phyloP scores from a whole-genome alignment of 768 basidiomycete species.

The Guyanaporus albipodus region DNA sequence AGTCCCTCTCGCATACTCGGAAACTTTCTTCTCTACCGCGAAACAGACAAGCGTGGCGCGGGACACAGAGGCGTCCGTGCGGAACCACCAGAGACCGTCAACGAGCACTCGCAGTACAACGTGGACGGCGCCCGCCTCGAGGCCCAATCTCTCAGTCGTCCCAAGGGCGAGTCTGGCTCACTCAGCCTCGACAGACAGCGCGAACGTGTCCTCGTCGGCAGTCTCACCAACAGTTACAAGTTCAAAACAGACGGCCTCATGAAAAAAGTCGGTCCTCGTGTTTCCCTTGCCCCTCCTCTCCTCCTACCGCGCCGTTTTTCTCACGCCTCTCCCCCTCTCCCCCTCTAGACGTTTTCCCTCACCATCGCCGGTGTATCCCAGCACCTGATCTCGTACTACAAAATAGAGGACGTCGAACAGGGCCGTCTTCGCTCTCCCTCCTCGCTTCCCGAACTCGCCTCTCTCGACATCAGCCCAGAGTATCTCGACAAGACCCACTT shows the following conservation, averaged over 20 bases:
- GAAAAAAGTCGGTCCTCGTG: constrained; percentile 80
- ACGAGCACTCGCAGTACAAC: constrained; percentile 38
- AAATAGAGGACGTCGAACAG: constrained; percentile 83
- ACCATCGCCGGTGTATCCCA: constrained; percentile 81
- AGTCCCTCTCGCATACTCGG: constrained; percentile 88
- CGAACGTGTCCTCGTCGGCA: constrained; percentile 83
- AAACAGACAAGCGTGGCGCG: constrained; percentile 80
- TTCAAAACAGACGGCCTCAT: constrained; percentile 92
- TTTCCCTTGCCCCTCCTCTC: constrained; percentile 3
- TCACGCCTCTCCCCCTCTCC: constrained; percentile 22
- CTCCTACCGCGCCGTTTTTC: constrained; percentile 16
- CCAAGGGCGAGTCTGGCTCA: constrained; percentile 49
- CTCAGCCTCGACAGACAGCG: constrained; percentile 61
- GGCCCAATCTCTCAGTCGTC: constrained; percentile 56
- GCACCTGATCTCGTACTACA: constrained; percentile 94
- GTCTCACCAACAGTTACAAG: constrained; percentile 88
- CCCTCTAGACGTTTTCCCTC: constrained; percentile 79
- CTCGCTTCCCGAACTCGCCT: constrained; percentile 79
- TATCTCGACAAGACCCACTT: constrained; percentile 92
- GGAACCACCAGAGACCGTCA: constrained; percentile 37
- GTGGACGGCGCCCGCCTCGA: constrained; percentile 29
- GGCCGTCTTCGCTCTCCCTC: constrained; percentile 88
- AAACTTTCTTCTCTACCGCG: constrained; percentile 93
- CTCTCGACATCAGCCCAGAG: constrained; percentile 80
- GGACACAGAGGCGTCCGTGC: constrained; percentile 53